Evolutionary conservation across 129 eudicot genomes (phyloP).

Genomic region (Ambrosia trifida): DNA sequence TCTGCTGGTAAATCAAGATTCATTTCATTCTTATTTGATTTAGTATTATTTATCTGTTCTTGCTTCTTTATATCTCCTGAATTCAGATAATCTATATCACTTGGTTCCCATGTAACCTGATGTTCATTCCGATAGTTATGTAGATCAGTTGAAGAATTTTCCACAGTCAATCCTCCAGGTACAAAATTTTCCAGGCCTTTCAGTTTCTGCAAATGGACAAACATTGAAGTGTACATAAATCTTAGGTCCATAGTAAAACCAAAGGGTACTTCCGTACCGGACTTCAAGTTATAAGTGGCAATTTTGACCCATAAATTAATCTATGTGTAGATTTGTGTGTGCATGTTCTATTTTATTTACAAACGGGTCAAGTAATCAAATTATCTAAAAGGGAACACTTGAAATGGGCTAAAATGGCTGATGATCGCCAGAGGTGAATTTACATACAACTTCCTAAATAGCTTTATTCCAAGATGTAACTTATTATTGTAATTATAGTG

Average conservation of each 20-base stretch:
- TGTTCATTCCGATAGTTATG: constrained; percentile 28
- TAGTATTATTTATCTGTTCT: constrained; percentile 19
- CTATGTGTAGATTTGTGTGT: not conserved
- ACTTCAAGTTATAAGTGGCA: constrained; percentile 12
- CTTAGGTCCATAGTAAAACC: constrained; percentile 18
- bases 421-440: not conserved
- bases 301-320: not conserved
- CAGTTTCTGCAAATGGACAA: constrained; percentile 47
- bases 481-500: not conserved
- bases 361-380: not conserved
- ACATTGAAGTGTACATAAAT: constrained; percentile 7
- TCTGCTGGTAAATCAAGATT: constrained; percentile 42
- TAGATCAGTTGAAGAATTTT: constrained; percentile 23
- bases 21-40: constrained; percentile 22
- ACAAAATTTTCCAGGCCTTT: constrained; percentile 53
- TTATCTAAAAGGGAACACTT: not conserved
- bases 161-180: constrained; percentile 32
- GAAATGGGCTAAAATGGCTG: not conserved
- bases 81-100: constrained; percentile 25
- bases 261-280: not conserved
- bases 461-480: not conserved
- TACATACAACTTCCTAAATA: not conserved
- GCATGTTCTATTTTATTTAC: not conserved
- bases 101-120: constrained; percentile 29
- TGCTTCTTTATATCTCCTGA: constrained; percentile 26